Evolutionary conservation across 2,329 filamentous ascomycete species (phyloP).

Genomic region (Alternaria angustiovoidea): DNA sequence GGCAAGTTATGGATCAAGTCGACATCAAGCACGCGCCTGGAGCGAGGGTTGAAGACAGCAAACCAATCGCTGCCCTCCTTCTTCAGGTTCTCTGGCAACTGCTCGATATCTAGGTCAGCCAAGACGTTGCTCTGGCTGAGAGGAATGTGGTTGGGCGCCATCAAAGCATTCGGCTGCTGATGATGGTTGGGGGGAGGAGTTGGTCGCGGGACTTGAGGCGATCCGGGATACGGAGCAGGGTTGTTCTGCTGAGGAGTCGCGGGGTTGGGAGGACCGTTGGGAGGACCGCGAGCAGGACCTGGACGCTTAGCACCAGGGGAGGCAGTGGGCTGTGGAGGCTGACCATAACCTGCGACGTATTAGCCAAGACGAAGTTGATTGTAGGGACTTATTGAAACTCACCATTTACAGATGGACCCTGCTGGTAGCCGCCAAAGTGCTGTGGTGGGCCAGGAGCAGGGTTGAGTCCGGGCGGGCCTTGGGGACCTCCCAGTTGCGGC

Average conservation of each 20-base stretch:
- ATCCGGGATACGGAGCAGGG: constrained; percentile 85
- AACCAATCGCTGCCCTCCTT: constrained; percentile 93
- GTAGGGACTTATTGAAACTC: constrained; percentile 40
- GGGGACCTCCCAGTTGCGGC: constrained; percentile 71
- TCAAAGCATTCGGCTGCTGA: constrained; percentile 48
- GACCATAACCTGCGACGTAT: constrained; percentile 71
- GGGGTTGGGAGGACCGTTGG: constrained; percentile 67
- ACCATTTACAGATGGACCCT: constrained; percentile 69
- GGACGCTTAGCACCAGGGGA: constrained; percentile 84
- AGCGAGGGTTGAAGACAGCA: constrained; percentile 92
- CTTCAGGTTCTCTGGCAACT: constrained; percentile 85
- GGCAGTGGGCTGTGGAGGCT: constrained; percentile 83
- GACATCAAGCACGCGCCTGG: constrained; percentile 89
- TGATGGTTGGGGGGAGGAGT: constrained; percentile 66
- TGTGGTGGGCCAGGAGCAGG: constrained; percentile 66
- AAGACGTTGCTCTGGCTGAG: constrained; percentile 71
- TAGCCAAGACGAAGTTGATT: constrained; percentile 13
- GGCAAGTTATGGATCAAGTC: constrained; percentile 91
- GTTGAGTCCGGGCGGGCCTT: constrained; percentile 74
- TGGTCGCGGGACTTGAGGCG: constrained; percentile 82
- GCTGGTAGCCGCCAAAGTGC: constrained; percentile 76
- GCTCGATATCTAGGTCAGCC: constrained; percentile 86
- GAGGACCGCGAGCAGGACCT: constrained; percentile 67
- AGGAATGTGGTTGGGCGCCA: constrained; percentile 50
- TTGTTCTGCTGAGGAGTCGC: constrained; percentile 93